Evolutionary conservation across 192 early-diverging fungal species (phyloP).

Genomic region (Backusella mclennaniae): DNA sequence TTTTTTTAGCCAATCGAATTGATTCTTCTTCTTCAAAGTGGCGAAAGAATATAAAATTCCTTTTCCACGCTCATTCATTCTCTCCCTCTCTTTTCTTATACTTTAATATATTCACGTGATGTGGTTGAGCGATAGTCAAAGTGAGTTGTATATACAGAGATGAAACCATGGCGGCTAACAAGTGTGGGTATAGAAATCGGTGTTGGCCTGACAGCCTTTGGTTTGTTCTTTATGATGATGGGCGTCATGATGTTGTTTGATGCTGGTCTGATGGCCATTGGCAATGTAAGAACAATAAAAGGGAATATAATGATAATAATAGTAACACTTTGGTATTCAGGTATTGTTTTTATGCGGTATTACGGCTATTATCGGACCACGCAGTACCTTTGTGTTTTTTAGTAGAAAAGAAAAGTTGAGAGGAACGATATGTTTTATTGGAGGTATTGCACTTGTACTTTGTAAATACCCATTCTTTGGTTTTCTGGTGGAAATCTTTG

Average conservation of each 20-base stretch:
- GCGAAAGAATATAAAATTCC: not conserved
- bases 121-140: slow-evolving; percentile 40
- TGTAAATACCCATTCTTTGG: slow-evolving; percentile 88
- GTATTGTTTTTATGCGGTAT: slow-evolving; percentile 90
- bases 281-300: slow-evolving; percentile 67
- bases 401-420: slow-evolving; percentile 80
- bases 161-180: not conserved
- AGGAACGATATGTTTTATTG: slow-evolving; percentile 88
- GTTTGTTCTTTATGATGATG: slow-evolving; percentile 86
- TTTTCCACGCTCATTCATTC: not conserved
- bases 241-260: slow-evolving; percentile 97
- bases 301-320: not conserved
- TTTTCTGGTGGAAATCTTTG: slow-evolving; percentile 86
- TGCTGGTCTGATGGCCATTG: slow-evolving; percentile 91
- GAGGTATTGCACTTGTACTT: slow-evolving; percentile 87
- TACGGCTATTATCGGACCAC: slow-evolving; percentile 84
- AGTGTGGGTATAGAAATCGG: slow-evolving; percentile 67
- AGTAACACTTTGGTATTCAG: slow-evolving; percentile 35
- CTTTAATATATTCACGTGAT: slow-evolving; percentile 16
- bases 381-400: slow-evolving; percentile 89
- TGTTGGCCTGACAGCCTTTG: slow-evolving; percentile 92
- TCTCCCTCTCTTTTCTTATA: not conserved
- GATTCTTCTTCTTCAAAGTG: not conserved
- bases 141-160: slow-evolving; percentile 1
- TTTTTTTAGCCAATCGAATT: not conserved